phyloP scores from a whole-genome alignment of 345 rosid species.

The Acer campestre region DNA sequence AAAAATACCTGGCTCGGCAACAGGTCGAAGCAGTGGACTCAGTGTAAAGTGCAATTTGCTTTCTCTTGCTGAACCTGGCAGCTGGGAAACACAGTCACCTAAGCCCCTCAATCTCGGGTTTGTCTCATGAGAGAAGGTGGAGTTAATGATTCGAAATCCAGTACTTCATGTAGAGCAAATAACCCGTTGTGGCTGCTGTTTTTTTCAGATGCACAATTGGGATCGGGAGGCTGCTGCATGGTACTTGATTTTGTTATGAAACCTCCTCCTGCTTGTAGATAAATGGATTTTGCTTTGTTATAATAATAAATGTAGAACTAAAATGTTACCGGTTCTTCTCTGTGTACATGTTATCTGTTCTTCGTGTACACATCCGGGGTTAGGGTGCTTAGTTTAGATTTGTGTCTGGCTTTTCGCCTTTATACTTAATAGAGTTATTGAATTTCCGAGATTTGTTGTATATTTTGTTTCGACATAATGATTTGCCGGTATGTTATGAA shows the following conservation, averaged over 20 bases:
- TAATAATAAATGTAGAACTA: slow-evolving; percentile 6
- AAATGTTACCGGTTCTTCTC: background rate
- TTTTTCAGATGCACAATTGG: background rate
- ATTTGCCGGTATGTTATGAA: background rate
- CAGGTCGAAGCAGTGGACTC: slow-evolving; percentile 60
- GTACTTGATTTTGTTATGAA: background rate
- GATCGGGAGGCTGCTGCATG: background rate
- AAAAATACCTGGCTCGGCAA: slow-evolving; percentile 90
- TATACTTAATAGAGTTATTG: background rate
- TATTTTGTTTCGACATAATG: background rate
- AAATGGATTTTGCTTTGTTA: slow-evolving; percentile 21
- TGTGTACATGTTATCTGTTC: background rate
- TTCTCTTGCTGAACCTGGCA: background rate
- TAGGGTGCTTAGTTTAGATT: background rate
- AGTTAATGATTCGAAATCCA: background rate
- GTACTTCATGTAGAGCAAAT: slow-evolving; percentile 7
- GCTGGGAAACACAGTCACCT: background rate
- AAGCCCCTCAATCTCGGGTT: slow-evolving; percentile 14
- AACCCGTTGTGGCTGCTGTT: slow-evolving; percentile 10
- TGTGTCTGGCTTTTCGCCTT: background rate
- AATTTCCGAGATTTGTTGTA: background rate
- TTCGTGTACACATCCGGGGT: background rate
- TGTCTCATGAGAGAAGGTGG: slow-evolving; percentile 13
- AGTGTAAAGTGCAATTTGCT: slow-evolving; percentile 9
- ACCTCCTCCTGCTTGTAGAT: slow-evolving; percentile 24